Evolutionary conservation across 73 alveolate genomes (phyloP).

Genomic region (Stentor roeselii): DNA sequence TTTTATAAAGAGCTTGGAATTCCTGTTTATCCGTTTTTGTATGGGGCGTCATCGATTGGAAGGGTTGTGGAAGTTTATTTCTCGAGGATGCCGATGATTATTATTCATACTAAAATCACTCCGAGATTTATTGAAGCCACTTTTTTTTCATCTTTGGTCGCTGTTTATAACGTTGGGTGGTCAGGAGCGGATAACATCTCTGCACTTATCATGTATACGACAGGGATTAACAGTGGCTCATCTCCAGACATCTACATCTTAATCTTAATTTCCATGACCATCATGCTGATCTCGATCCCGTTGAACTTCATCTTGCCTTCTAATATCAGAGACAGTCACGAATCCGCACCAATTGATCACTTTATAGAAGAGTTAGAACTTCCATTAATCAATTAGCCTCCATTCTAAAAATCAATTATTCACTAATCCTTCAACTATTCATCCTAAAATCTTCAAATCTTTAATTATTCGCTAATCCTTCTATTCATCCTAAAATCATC

Average conservation of each 20-base stretch:
- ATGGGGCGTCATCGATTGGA: not conserved
- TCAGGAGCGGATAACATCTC: slow-evolving; percentile 27
- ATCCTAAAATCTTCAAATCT: not conserved
- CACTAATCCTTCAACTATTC: too few species aligned
- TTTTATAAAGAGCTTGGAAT: not conserved
- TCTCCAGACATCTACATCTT: not conserved
- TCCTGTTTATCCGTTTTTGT: not conserved
- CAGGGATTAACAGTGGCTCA: not conserved
- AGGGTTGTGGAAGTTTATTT: not conserved
- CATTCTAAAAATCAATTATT: too few species aligned
- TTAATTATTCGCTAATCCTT: not conserved
- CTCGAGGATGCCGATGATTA: not conserved
- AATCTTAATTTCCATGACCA: too few species aligned
- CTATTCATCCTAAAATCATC: not conserved
- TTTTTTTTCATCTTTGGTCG: slow-evolving; percentile 25
- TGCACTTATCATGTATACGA: not conserved
- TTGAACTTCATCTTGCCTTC: slow-evolving; percentile 1
- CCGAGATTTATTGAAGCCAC: slow-evolving; percentile 27
- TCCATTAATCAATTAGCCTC: too few species aligned
- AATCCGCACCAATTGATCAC: too few species aligned
- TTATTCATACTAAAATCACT: not conserved
- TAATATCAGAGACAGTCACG: too few species aligned
- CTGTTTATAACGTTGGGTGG: slow-evolving; percentile 26
- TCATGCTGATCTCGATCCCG: not conserved
- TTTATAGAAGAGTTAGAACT: too few species aligned